A percentile compares a stretch with the other conserved stretches of the same genome.
These are phyloP conservation scores for Plectranthus barbatus DNA, from an alignment of 257 asterid genomes.

Conservation along the genomic window DNA sequence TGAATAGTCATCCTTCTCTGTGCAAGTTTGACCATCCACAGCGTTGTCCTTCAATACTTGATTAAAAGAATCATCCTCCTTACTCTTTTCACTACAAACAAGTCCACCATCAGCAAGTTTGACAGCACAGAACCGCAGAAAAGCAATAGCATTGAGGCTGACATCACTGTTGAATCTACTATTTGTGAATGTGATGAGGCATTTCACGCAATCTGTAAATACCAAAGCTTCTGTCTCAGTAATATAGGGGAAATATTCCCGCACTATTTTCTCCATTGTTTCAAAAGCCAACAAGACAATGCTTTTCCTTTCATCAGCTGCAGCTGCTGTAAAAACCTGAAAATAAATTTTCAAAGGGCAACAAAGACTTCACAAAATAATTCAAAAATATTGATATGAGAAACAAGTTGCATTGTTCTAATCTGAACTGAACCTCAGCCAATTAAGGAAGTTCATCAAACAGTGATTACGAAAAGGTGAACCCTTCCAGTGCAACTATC, in stretches of 20 bases:
- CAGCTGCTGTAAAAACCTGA: slow-evolving; percentile 96
- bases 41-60: slow-evolving; percentile 32
- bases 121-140: slow-evolving; percentile 96
- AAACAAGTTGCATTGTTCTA: neutral
- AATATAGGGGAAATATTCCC: slow-evolving; percentile 89
- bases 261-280: slow-evolving; percentile 95
- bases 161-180: slow-evolving; percentile 94
- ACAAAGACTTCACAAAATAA: neutral
- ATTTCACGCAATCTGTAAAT: slow-evolving; percentile 90
- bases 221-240: slow-evolving; percentile 88
- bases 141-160: slow-evolving; percentile 98
- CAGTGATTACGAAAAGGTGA: neutral
- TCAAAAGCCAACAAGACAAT: slow-evolving; percentile 89
- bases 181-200: slow-evolving; percentile 91
- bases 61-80: slow-evolving; percentile 35
- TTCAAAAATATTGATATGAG: neutral
- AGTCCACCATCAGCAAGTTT: slow-evolving; percentile 98
- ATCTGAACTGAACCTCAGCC: neutral
- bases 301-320: slow-evolving; percentile 97
- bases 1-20: slow-evolving; percentile 53
- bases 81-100: slow-evolving; percentile 52
- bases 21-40: slow-evolving; percentile 39
- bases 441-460: neutral
- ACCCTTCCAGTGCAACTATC: neutral
- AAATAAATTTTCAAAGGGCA: slow-evolving; percentile 3